Evolutionary conservation across 2,329 filamentous ascomycete species (phyloP).

Genomic region (Clathrospora elynae): DNA sequence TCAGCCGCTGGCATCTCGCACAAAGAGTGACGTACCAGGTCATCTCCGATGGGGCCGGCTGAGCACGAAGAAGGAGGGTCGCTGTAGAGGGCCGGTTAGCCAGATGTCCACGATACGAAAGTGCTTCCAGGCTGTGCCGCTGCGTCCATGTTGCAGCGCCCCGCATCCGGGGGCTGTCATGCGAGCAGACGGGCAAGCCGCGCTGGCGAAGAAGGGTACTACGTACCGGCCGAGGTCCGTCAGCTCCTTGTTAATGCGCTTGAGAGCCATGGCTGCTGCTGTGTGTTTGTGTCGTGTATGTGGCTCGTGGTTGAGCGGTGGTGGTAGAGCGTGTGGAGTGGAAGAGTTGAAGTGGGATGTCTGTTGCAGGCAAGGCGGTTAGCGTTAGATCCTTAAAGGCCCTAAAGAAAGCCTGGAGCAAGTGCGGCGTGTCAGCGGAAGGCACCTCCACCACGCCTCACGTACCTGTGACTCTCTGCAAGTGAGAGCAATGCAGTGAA

Average conservation of each 20-base stretch:
- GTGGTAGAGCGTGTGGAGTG: slow-evolving; percentile 35
- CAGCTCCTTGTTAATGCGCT: slow-evolving; percentile 95
- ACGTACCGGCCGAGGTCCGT: slow-evolving; percentile 83
- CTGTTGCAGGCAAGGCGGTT: slow-evolving; percentile 36
- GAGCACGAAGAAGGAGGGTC: slow-evolving; percentile 99
- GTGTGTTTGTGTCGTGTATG: slow-evolving; percentile 29
- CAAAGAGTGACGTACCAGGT: slow-evolving; percentile 75
- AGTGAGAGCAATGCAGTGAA: slow-evolving; percentile 11
- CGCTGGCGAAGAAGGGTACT: slow-evolving; percentile 23
- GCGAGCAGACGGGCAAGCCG: slow-evolving; percentile 43
- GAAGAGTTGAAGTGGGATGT: slow-evolving; percentile 46
- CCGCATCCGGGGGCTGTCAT: slow-evolving; percentile 45
- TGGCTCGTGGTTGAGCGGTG: slow-evolving; percentile 18
- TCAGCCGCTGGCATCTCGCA: slow-evolving; percentile 38
- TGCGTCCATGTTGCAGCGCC: slow-evolving; percentile 29
- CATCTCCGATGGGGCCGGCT: slow-evolving; percentile 93
- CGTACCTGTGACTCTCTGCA: slow-evolving; percentile 25
- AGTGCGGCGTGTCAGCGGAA: slow-evolving; percentile 46
- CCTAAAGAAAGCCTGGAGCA: slow-evolving; percentile 32
- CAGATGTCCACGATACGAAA: slow-evolving; percentile 8
- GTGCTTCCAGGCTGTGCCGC: slow-evolving; percentile 17
- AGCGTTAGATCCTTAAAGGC: slow-evolving; percentile 37
- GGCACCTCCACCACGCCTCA: slow-evolving; percentile 28
- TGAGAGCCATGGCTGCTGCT: slow-evolving; percentile 71
- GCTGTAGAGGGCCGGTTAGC: slow-evolving; percentile 59